Conservation (phyloP, 441 rosid genomes). For the Adansonia grandidieri region DNA sequence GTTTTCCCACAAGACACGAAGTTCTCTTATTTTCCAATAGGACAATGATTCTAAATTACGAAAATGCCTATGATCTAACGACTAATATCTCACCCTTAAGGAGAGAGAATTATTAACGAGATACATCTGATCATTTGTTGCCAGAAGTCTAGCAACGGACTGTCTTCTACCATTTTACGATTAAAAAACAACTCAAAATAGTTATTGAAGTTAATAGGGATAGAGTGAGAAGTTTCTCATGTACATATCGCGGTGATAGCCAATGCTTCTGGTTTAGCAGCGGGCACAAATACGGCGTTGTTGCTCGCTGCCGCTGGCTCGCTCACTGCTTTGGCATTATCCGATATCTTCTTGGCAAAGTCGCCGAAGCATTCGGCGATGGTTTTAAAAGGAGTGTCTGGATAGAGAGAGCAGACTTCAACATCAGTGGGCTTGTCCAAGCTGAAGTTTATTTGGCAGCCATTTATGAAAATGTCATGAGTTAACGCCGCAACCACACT, state of each 20-base stretch:
- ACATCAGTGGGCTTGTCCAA: slow-evolving; percentile 36
- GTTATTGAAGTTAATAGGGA: neutral
- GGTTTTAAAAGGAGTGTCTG: slow-evolving; percentile 36
- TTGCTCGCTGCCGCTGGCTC: slow-evolving; percentile 2
- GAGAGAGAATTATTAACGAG: no score
- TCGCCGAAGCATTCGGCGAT: slow-evolving; percentile 47
- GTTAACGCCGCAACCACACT: slow-evolving; percentile 55
- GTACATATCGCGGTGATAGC: slow-evolving; percentile 39
- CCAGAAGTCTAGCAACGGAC: neutral
- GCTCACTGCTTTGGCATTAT: slow-evolving; percentile 22
- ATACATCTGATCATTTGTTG: neutral
- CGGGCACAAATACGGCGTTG: slow-evolving; percentile 20
- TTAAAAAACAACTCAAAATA: neutral
- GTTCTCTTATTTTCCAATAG: neutral
- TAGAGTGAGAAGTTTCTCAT: slow-evolving; percentile 12
- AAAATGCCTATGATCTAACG: neutral
- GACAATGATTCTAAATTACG: neutral
- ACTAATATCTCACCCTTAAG: no score
- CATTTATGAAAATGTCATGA: slow-evolving; percentile 53
- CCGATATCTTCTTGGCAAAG: slow-evolving; percentile 31
- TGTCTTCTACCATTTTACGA: neutral
- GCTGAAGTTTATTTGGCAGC: slow-evolving; percentile 46
- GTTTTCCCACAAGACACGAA: neutral
- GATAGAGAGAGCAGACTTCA: slow-evolving; percentile 43
- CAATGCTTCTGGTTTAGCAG: slow-evolving; percentile 33